A percentile compares a stretch with the other conserved stretches of the same genome.
Evolutionary conservation across 768 basidiomycete genomes (phyloP).

Genomic region (Sutorius australiensis): DNA sequence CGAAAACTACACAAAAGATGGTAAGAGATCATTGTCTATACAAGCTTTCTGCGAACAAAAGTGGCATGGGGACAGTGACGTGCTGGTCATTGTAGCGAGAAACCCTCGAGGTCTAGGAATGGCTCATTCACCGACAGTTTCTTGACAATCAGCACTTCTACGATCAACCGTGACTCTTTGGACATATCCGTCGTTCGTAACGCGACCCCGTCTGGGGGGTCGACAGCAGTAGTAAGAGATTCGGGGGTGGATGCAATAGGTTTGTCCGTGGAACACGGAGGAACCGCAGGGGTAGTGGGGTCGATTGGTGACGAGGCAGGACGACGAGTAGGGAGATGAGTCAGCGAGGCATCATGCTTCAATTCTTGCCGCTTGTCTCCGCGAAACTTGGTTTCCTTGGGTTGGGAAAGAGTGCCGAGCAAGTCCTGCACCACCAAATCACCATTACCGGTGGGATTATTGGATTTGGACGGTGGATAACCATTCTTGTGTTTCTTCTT

Average conservation of each 20-base stretch:
- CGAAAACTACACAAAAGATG: too few relatives aligned
- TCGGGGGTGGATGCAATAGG: conserved; percentile 26
- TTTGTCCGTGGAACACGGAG: conserved; percentile 1
- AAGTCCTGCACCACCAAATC: neutral
- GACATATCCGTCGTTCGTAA: neutral
- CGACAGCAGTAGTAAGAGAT: conserved; percentile 29
- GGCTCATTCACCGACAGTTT: conserved; percentile 75
- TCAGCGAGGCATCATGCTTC: conserved; percentile 27
- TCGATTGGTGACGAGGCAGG: neutral
- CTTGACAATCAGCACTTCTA: conserved; percentile 76
- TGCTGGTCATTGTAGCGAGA: conserved; percentile 29
- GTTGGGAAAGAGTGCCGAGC: neutral
- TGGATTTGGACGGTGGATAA: conserved; percentile 8
- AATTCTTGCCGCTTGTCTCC: conserved; percentile 47
- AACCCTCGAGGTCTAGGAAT: conserved; percentile 72
- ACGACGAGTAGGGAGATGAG: conserved; percentile 11
- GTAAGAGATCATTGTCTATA: neutral
- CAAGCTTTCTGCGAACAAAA: neutral
- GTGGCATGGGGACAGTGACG: neutral
- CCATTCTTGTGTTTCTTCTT: conserved; percentile 30
- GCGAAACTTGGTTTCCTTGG: conserved; percentile 33
- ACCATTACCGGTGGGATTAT: neutral
- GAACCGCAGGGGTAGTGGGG: neutral
- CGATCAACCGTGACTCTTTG: conserved; percentile 58
- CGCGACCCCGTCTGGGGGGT: conserved; percentile 7